Evolutionary conservation across 371 early-diverging fungal species (phyloP), one percentile per base, ranked within the genome.

Genomic region (Lichtheimia ornata): DNA sequence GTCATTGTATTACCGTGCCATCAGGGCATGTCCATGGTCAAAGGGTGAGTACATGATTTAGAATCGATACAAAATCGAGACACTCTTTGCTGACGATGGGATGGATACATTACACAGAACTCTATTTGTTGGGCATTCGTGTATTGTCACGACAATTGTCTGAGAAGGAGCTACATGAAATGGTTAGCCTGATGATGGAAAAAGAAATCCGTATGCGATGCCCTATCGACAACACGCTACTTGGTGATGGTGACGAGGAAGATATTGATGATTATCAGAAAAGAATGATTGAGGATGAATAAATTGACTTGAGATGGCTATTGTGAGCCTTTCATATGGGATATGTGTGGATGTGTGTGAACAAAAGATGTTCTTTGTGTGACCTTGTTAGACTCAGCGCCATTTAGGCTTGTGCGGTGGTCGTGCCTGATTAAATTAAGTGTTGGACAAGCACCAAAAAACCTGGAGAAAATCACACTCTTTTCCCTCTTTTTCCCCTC

Each of bases 1-100:
- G 43, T 53, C 67, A 41, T 60, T 89, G 27, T 81, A 84, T 50
- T 88, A 82, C 65, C 74, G 85, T 6, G 81, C 88, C 7, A 60
- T 89, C 13, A 76, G 84, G 35, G 84, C 84, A 53, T 89, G 90
- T 67, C 90, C 90, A 13, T 89, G 90, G 90, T 80, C 84, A 30
- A 89, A 89, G 78, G 84, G 86, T 86, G 69, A 57, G 60, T 30
- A 0, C 22, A 22, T 22, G 22, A 22, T 22, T 22, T 22, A 44
- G 27, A 3, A 7, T 18, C n/a, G 11, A 28, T 47, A 13, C 14
- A 12, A 18, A 15, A 5, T 22, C 6, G 27, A 5, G 15, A 14
- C 15, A 28, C 9, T 18, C 12, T 51, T 47, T 45, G 15, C 47
- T 53, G 44, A 20, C 25, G 35, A 22, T 17, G 5, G 7, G 25